Conservation (phyloP, 768 basidiomycete genomes). For the Boletus edulis region DNA sequence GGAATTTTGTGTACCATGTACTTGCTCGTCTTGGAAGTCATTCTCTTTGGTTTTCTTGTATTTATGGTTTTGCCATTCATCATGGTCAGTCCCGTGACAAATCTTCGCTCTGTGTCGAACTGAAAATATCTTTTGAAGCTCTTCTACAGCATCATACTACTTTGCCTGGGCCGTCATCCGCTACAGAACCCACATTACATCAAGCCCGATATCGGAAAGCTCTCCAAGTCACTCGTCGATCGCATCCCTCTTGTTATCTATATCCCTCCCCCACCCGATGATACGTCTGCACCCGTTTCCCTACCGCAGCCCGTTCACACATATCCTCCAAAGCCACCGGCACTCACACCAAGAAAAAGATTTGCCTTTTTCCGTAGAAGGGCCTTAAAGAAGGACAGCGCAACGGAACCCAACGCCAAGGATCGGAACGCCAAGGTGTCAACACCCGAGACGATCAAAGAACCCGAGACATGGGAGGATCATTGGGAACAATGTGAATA, state of each 20-base stretch:
- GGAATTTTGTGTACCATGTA: conserved; percentile 80
- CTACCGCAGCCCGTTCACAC: conserved; percentile 49
- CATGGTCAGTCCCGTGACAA: conserved; percentile 52
- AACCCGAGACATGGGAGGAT: conserved; percentile 65
- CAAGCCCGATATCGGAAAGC: conserved; percentile 75
- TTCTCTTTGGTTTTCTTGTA: conserved; percentile 72
- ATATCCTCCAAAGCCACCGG: conserved; percentile 58
- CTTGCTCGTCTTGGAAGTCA: conserved; percentile 67
- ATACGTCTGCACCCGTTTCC: conserved; percentile 35
- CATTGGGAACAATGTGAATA: conserved; percentile 75
- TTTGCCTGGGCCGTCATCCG: conserved; percentile 79
- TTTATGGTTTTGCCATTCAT: conserved; percentile 78
- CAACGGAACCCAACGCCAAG: conserved; percentile 13
- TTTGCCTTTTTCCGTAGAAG: conserved; percentile 51
- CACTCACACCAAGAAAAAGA: conserved; percentile 36
- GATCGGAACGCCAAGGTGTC: conserved; percentile 14
- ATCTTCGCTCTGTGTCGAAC: background rate
- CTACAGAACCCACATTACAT: conserved; percentile 71
- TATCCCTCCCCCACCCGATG: conserved; percentile 74
- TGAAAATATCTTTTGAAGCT: conserved; percentile 42
- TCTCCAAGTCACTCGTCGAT: conserved; percentile 69
- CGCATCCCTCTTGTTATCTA: conserved; percentile 82
- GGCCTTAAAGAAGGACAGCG: conserved; percentile 22
- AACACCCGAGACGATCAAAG: conserved; percentile 17
- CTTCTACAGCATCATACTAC: conserved; percentile 73